A percentile compares a stretch with the other conserved stretches of the same genome.
These are phyloP conservation scores for Cicer bijugum DNA, from an alignment of 306 rosid species.

Conservation along the genomic window DNA sequence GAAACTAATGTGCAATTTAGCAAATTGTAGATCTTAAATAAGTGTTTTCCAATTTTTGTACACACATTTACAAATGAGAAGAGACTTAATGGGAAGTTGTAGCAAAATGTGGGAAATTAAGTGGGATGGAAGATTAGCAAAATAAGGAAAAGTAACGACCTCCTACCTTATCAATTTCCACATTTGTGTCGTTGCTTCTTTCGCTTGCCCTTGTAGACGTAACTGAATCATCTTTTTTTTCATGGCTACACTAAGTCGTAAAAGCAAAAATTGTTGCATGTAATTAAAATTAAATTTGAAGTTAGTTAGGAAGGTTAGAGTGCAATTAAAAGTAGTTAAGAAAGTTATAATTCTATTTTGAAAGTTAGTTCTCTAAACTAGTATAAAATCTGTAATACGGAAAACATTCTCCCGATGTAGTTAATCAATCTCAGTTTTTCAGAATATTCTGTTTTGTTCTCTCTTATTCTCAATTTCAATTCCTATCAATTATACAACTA, in stretches of 20 bases:
- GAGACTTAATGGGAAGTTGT: conserved; percentile 26
- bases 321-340: too few species aligned
- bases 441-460: too few species aligned
- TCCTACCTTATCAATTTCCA: background rate
- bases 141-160: background rate
- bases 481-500: too few species aligned
- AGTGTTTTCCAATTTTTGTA: conserved; percentile 39
- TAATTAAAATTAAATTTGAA: too few species aligned
- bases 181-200: background rate
- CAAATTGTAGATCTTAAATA: conserved; percentile 46
- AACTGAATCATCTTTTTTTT: background rate
- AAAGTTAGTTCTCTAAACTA: too few species aligned
- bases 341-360: too few species aligned
- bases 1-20: conserved; percentile 3
- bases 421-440: too few species aligned
- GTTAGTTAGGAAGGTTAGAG: too few species aligned
- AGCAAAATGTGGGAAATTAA: conserved; percentile 20
- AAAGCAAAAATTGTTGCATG: background rate
- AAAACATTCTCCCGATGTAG: too few species aligned
- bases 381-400: too few species aligned
- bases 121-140: conserved; percentile 27
- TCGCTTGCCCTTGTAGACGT: background rate
- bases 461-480: too few species aligned
- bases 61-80: conserved; percentile 45
- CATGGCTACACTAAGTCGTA: background rate